phyloP scores from a whole-genome alignment of 2,329 filamentous ascomycete species.

The Epichloe bromicola region DNA sequence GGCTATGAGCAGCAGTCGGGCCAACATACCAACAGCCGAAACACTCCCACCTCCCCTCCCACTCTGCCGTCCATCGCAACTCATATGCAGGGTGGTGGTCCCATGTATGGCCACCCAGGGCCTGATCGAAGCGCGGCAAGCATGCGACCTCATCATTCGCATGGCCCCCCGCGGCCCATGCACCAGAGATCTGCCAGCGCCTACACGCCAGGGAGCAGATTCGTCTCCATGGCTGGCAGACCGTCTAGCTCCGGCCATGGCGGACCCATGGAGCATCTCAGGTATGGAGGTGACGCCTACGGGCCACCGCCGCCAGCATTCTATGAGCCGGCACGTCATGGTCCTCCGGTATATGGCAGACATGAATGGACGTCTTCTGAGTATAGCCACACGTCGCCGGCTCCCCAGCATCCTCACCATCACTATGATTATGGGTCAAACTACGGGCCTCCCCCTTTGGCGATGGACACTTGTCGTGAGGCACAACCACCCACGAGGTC shows the following conservation, averaged over 20 bases:
- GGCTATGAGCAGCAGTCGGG: neutral
- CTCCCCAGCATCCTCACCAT: neutral
- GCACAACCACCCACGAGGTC: neutral
- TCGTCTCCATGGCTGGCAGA: constrained; percentile 5
- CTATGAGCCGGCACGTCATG: constrained; percentile 5
- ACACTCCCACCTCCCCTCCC: constrained; percentile 5
- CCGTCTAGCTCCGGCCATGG: constrained; percentile 11
- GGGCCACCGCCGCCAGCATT: neutral
- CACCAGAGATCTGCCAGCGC: constrained; percentile 14
- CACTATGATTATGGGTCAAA: neutral
- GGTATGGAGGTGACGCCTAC: constrained; percentile 1
- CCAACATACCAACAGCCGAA: neutral
- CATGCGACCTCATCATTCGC: neutral
- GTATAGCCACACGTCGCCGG: neutral
- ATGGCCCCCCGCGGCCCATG: constrained; percentile 6
- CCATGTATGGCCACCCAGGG: neutral
- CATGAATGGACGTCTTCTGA: constrained; percentile 1
- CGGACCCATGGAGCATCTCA: neutral
- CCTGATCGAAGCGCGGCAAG: neutral
- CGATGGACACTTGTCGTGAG: neutral
- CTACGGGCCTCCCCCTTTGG: neutral
- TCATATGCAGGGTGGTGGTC: constrained; percentile 8
- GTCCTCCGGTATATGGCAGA: neutral
- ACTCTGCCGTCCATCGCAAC: constrained; percentile 14
- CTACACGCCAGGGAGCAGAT: constrained; percentile 8